Evolutionary conservation across 1,284 basidiomycete species (phyloP), one percentile per base, ranked within the genome.

Genomic region (Termitomyces sp.): DNA sequence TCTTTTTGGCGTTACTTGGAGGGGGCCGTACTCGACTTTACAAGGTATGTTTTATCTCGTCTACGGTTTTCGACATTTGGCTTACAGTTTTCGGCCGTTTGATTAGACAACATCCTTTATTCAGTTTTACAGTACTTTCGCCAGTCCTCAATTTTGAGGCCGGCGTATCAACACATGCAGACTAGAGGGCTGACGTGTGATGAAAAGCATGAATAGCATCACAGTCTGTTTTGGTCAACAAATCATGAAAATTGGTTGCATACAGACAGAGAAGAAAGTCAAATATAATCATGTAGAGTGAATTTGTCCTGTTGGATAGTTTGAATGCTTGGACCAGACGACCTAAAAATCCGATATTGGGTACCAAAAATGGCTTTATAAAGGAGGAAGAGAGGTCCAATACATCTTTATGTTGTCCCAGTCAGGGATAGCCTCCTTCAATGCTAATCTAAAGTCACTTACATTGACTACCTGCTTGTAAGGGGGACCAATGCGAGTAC

Each of bases 201-300:
- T n/a, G n/a, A n/a, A n/a, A n/a, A n/a, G n/a, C n/a, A n/a, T 53
- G 34, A 30, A 53, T 40, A 21, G 9, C n/a, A 19, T 21, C 45
- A 13, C 10, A 26, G 12, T 52, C 46, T 21, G 30, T 49, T 17
- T 12, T 26, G 30, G 51, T 46, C 19, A 53, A 26, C 5, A 34
- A 21, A 33, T 53, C 51, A 24, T 13, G 26, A 30, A 51, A 57
- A 40, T 55, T 47, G 12, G 49, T 39, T 26, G 17, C 49, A 48
- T 51, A 57, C 24, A 46, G 19, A 28, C 42, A 21, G 1, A 57
- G 48, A 39, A n/a, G 44, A 36, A 54, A 54, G 38, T 50, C 39
- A 28, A 57, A 7, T 19, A 47, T 41, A 30, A 31, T 44, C 2
- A 34, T 44, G n/a, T 42, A 12, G 13, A 40, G 26, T 9, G 46